Base-by-base conservation (phyloP, 495 filamentous ascomycete species). In the Penicillium subrubescens region DNA sequence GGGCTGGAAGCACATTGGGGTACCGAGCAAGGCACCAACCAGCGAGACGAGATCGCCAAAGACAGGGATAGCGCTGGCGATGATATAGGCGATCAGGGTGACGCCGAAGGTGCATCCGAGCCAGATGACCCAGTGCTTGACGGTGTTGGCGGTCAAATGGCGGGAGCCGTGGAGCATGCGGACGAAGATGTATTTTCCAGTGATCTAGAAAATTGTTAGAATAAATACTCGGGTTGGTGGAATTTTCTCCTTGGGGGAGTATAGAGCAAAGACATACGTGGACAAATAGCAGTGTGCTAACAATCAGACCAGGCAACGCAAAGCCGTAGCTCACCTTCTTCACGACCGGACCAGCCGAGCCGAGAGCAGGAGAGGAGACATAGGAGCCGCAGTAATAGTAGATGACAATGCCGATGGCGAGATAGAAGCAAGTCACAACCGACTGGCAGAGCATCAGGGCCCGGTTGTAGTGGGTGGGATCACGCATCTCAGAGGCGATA, bases 401-500 rank as follows among this genome's bases (percentile, higher is more conserved):
- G 53, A 93, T 84, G 8, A 92, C 77, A 3, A 82, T 79, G 14
- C 87, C 88, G 15, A 89, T 86, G 29, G 88, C 60, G 34, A 87
- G 84, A 72, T 94, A 93, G 44, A 92, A 81, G 57, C 81, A 85
- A 5, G 85, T 84, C 51, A 84, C 65, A 23, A 84, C 82, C 29
- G 57, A 48, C 39, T 78, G 76, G 51, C 74, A 75, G 58, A 77
- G 62, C 4, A 77, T 25, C n/a, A 92, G 79, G 1, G 89, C 81
- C 67, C 86, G 86, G 53, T 78, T 75, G 64, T 84, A 91, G 65
- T 90, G 83, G 21, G 63, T 64, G 0, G 88, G 89, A 0, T 88
- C 85, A 62, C 88, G 86, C 85, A 93, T 90, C 73, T 93, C 90
- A 35, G 87, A 83, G 67, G 89, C 88, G 72, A 94, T 89, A 21